phyloP scores from a whole-genome alignment of 257 asterid species.

The Cinchona pubescens region DNA sequence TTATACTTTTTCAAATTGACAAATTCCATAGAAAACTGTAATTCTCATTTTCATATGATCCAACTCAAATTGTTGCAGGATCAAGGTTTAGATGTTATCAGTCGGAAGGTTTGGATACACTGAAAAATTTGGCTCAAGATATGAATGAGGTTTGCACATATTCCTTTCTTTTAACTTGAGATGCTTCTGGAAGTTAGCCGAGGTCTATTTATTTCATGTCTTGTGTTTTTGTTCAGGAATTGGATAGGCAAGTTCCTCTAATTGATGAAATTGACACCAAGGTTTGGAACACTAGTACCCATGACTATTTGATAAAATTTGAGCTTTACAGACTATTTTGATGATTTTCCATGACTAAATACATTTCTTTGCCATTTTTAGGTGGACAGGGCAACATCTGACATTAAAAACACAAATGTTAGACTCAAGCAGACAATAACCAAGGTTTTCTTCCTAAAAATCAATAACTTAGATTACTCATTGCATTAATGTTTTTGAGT shows the following conservation, averaged over 20 bases:
- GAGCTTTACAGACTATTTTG: not conserved
- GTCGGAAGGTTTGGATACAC: slow-evolving; percentile 70
- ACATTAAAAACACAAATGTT: slow-evolving; percentile 61
- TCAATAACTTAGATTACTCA: not conserved
- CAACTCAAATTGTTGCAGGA: slow-evolving; percentile 45
- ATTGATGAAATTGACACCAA: slow-evolving; percentile 81
- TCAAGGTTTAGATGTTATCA: slow-evolving; percentile 73
- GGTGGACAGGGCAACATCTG: slow-evolving; percentile 76
- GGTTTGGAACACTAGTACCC: slow-evolving; percentile 34
- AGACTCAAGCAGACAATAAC: slow-evolving; percentile 61
- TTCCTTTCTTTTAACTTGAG: not conserved
- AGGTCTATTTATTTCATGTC: not conserved
- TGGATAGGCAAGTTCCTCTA: slow-evolving; percentile 89
- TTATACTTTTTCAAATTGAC: not conserved
- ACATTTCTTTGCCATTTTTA: slow-evolving; percentile 25
- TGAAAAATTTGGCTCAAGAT: slow-evolving; percentile 76
- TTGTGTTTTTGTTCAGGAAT: slow-evolving; percentile 44
- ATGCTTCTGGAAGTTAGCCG: not conserved
- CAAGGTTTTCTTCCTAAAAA: slow-evolving; percentile 28
- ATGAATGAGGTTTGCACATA: slow-evolving; percentile 70
- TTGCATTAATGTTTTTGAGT: not conserved
- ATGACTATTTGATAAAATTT: not conserved
- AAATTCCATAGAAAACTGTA: not conserved
- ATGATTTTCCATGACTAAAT: not conserved
- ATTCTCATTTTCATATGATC: slow-evolving; percentile 4